Conservation (phyloP, 768 basidiomycete species). For the Boletales sp. region DNA sequence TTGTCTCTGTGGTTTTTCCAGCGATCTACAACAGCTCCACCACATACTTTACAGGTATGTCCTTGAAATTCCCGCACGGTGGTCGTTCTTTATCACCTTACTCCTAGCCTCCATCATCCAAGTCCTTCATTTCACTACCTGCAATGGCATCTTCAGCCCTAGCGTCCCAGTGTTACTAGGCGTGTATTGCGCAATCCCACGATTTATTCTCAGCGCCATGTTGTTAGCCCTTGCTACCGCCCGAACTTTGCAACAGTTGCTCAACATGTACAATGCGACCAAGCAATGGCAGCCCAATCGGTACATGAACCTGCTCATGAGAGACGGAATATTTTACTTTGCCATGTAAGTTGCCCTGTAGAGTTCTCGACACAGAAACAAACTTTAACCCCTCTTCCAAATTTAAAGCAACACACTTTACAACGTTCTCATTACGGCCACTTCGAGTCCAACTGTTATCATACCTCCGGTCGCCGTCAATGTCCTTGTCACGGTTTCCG, state of each 20-base stretch:
- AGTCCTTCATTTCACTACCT: neutral
- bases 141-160: neutral
- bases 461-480: no score
- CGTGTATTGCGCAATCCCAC: neutral
- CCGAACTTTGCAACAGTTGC: neutral
- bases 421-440: no score
- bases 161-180: neutral
- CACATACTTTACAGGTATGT: neutral
- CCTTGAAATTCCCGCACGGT: no score
- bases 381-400: no score
- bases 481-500: neutral
- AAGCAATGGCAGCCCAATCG: conserved; percentile 5
- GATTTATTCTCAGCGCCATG: neutral
- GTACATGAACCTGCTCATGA: conserved; percentile 1
- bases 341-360: neutral
- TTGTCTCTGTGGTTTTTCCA: neutral
- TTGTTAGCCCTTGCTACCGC: conserved; percentile 1
- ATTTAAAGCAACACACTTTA: no score
- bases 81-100: neutral
- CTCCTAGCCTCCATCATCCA: neutral
- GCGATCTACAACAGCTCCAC: neutral
- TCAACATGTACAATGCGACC: conserved; percentile 2
- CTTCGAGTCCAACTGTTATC: no score
- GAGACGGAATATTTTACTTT: conserved; percentile 12
- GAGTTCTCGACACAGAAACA: neutral